These are phyloP conservation scores for Colletotrichum sp. DNA, from an alignment of 2,329 filamentous ascomycete genomes.

Conservation along the genomic window DNA sequence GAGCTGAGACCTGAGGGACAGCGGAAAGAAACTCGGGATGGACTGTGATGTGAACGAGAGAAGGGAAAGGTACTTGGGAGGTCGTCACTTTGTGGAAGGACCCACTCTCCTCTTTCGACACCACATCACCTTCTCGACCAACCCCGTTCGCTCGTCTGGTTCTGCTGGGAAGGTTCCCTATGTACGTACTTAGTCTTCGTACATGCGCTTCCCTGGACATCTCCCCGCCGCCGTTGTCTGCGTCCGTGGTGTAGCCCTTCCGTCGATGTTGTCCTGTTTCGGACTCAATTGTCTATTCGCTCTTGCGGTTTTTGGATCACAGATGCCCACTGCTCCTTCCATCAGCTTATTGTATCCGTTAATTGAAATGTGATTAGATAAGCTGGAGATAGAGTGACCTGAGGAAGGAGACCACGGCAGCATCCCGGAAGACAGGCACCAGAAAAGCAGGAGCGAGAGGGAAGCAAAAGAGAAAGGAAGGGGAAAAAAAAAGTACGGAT, in stretches of 20 bases:
- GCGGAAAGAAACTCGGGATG: not conserved
- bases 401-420: not conserved
- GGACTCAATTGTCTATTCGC: not conserved
- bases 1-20: not conserved
- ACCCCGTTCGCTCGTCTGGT: not conserved
- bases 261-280: not conserved
- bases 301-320: not conserved
- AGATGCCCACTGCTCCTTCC: not conserved
- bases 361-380: not conserved
- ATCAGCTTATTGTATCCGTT: not conserved
- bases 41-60: not conserved
- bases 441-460: not conserved
- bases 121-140: not conserved
- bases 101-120: slow-evolving; percentile 19
- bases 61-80: not conserved
- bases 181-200: not conserved
- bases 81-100: not conserved
- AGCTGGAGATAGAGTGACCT: not conserved
- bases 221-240: not conserved
- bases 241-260: not conserved
- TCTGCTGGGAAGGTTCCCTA: not conserved
- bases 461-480: not conserved
- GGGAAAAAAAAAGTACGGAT: not conserved
- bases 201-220: not conserved
- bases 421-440: not conserved